A percentile compares a stretch with the other conserved stretches of the same genome.
Evolutionary conservation across 164 flowering plant genomes (phyloP).

Genomic region (Brasenia schreberi): DNA sequence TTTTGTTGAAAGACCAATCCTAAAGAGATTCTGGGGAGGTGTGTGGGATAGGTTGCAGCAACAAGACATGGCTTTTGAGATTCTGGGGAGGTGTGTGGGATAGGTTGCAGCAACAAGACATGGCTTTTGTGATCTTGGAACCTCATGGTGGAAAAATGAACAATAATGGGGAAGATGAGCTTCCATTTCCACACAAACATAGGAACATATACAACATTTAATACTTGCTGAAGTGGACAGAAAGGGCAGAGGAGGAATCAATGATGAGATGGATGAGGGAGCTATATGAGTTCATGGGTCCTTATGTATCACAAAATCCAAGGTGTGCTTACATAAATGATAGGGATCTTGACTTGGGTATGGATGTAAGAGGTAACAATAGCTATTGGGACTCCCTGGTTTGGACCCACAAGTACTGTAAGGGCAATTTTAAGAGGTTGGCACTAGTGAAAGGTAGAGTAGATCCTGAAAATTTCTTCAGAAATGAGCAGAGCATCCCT

Average conservation of each 20-base stretch:
- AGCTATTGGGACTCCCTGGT: constrained; percentile 8
- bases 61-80: constrained; percentile 17
- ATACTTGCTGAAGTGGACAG: constrained; percentile 11
- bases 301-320: constrained; percentile 10
- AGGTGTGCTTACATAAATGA: constrained; percentile 14
- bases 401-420: constrained; percentile 14
- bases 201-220: constrained; percentile 19
- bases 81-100: constrained; percentile 2
- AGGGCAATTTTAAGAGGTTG: constrained; percentile 18
- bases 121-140: constrained; percentile 19
- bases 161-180: constrained; percentile 5
- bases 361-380: constrained; percentile 2
- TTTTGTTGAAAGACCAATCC: constrained; percentile 11
- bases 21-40: constrained; percentile 1
- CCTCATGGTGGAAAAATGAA: constrained; percentile 23
- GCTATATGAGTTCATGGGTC: constrained; percentile 15
- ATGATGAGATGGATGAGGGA: constrained; percentile 9
- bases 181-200: constrained; percentile 18
- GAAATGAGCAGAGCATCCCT: constrained; percentile 14
- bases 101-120: constrained; percentile 11
- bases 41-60: constrained; percentile 4
- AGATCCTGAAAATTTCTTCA: constrained; percentile 15
- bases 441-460: constrained; percentile 15
- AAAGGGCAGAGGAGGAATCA: constrained; percentile 1
- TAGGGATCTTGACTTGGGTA: constrained; percentile 16